These are phyloP conservation scores for Ascochyta viciae-villosae DNA, from an alignment of 2,329 filamentous ascomycete genomes.

Conservation along the genomic window DNA sequence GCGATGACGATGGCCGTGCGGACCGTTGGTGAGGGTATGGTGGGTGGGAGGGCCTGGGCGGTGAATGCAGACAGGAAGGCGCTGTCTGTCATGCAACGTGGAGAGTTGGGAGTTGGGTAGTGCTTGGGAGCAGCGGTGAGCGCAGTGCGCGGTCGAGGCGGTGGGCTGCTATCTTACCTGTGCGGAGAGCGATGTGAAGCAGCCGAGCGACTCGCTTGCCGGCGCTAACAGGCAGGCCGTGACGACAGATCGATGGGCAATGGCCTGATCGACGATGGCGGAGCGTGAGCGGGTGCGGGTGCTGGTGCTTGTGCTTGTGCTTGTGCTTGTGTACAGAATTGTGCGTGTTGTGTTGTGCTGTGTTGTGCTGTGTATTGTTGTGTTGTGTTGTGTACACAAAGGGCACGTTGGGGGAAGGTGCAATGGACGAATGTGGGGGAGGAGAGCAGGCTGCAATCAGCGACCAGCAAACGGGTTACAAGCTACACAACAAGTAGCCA, in stretches of 20 bases:
- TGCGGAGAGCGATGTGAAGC: constrained; percentile 37
- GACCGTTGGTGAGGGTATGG: constrained; percentile 16
- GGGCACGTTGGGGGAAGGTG: constrained; percentile 3
- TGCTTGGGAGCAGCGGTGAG: constrained; percentile 20
- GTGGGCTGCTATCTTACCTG: constrained; percentile 40
- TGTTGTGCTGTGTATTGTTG: no score
- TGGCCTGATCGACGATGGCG: constrained; percentile 20
- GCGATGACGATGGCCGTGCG: constrained; percentile 41
- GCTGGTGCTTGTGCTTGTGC: constrained; percentile 1
- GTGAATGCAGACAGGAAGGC: constrained; percentile 26
- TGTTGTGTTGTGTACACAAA: constrained; percentile 8
- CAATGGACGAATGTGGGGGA: constrained; percentile 1
- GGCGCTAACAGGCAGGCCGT: constrained; percentile 42
- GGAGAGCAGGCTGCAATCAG: neutral
- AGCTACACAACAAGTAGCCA: constrained; percentile 1
- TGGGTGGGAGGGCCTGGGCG: constrained; percentile 26
- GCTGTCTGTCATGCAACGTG: constrained; percentile 25
- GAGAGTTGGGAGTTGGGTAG: constrained; percentile 20
- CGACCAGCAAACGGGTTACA: constrained; percentile 8
- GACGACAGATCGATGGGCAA: constrained; percentile 27
- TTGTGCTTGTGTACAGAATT: neutral
- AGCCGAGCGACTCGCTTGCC: constrained; percentile 42
- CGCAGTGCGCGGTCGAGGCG: constrained; percentile 31
- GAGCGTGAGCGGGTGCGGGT: neutral
- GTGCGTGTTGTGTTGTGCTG: no score